phyloP scores from a whole-genome alignment of 1,139 yeast species.

The Dujonia santamariae region DNA sequence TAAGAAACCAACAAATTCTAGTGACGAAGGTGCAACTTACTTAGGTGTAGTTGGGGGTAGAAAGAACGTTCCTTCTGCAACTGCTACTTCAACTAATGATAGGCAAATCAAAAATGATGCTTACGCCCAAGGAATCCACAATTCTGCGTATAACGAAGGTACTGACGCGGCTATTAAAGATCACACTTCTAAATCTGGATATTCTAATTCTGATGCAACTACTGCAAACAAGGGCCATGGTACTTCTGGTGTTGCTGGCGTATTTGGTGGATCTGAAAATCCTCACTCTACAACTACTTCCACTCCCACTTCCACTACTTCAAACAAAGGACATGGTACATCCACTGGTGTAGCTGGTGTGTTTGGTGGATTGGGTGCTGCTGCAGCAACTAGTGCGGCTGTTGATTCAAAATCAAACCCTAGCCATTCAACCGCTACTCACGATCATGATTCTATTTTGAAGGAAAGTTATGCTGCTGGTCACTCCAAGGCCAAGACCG shows the following conservation, averaged over 20 bases:
- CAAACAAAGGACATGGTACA: no score
- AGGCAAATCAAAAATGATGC: conserved; percentile 15
- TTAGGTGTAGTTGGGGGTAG: conserved; percentile 9
- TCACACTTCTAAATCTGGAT: neutral
- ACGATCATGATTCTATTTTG: no score
- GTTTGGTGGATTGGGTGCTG: conserved; percentile 4
- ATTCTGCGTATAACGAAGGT: conserved; percentile 19
- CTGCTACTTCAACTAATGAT: conserved; percentile 7
- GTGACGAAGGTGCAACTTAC: conserved; percentile 11
- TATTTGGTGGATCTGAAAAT: neutral
- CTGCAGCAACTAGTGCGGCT: conserved; percentile 2
- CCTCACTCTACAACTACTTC: no score
- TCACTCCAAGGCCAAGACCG: no score
- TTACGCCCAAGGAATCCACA: conserved; percentile 17
- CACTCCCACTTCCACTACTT: neutral
- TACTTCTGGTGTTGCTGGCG: no score
- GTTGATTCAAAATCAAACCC: conserved; percentile 7
- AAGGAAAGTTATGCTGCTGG: no score
- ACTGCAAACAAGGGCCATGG: neutral
- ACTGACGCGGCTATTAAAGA: conserved; percentile 7
- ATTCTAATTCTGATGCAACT: neutral
- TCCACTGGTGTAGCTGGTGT: no score
- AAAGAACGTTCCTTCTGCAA: conserved; percentile 6
- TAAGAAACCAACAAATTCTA: neutral
- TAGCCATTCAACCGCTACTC: neutral